phyloP scores from a whole-genome alignment of 345 rosid species.

The Gossypium australe region DNA sequence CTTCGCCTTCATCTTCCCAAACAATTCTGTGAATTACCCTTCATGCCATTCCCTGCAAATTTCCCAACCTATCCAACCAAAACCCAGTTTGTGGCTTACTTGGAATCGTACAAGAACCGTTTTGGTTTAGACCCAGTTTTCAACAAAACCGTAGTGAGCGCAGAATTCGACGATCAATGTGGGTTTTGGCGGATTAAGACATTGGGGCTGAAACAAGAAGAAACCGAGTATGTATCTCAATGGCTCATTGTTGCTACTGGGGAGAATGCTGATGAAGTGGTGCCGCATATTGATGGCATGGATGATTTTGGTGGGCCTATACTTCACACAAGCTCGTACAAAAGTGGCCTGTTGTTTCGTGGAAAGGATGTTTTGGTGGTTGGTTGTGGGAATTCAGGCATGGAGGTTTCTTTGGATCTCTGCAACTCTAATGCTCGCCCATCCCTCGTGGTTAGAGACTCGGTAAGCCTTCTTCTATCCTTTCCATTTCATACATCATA shows the following conservation, averaged over 20 bases:
- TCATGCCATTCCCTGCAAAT: conserved; percentile 51
- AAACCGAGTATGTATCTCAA: conserved; percentile 40
- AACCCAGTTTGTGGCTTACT: conserved; percentile 59
- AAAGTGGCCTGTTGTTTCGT: conserved; percentile 43
- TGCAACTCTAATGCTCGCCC: conserved; percentile 62
- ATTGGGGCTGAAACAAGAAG: conserved; percentile 27
- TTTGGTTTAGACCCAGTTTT: conserved; percentile 49
- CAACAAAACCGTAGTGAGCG: conserved; percentile 45
- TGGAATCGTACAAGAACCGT: conserved; percentile 36
- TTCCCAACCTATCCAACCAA: conserved; percentile 81
- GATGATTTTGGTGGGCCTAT: conserved; percentile 43
- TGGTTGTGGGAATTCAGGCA: conserved; percentile 94
- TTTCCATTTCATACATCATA: neutral
- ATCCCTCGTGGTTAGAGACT: conserved; percentile 68
- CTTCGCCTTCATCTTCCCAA: conserved; percentile 90
- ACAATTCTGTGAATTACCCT: conserved; percentile 70
- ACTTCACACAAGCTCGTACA: conserved; percentile 57
- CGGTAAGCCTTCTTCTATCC: conserved; percentile 40
- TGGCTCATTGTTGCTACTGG: conserved; percentile 84
- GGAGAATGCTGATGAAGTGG: conserved; percentile 69
- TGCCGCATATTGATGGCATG: conserved; percentile 63
- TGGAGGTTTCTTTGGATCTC: conserved; percentile 89
- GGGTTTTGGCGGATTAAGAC: conserved; percentile 62
- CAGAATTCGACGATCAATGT: conserved; percentile 39
- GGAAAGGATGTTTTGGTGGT: conserved; percentile 65